Conservation (phyloP, 106 monocot species). For the Allium fistulosum region DNA sequence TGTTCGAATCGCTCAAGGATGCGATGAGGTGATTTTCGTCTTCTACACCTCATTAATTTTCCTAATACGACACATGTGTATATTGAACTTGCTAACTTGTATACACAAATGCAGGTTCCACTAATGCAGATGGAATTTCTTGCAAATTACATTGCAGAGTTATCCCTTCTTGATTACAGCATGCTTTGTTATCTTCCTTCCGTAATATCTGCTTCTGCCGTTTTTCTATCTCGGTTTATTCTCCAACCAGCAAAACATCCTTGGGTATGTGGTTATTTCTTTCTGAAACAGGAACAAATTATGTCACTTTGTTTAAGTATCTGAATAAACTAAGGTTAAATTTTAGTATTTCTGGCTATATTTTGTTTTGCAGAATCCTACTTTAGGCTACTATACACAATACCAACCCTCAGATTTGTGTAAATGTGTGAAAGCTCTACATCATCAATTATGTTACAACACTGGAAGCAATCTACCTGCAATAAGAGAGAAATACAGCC, state of each 20-base stretch:
- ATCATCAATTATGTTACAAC: conserved; percentile 49
- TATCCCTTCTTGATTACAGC: conserved; percentile 72
- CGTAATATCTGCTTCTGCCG: conserved; percentile 58
- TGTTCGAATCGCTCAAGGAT: conserved; percentile 52
- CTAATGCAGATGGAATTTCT: conserved; percentile 64
- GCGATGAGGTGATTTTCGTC: conserved; percentile 28
- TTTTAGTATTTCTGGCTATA: too few relatives aligned
- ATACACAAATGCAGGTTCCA: conserved; percentile 17
- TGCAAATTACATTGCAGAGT: conserved; percentile 70
- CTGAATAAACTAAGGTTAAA: too few relatives aligned
- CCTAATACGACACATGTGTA: background rate
- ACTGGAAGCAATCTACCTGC: conserved; percentile 64
- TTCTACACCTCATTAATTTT: background rate
- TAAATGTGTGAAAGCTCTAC: conserved; percentile 70
- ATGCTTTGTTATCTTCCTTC: conserved; percentile 60
- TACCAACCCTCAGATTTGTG: conserved; percentile 60
- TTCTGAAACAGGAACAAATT: too few relatives aligned
- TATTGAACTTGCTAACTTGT: too few relatives aligned
- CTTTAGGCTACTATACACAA: conserved; percentile 35
- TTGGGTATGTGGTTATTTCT: conserved; percentile 65
- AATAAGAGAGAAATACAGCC: conserved; percentile 89
- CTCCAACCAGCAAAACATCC: conserved; percentile 56
- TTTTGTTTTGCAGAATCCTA: conserved; percentile 47
- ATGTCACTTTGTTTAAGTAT: too few relatives aligned
- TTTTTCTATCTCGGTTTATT: conserved; percentile 75